Base-by-base conservation (phyloP, 192 early-diverging fungal genomes). In the Coemansia sp. region DNA sequence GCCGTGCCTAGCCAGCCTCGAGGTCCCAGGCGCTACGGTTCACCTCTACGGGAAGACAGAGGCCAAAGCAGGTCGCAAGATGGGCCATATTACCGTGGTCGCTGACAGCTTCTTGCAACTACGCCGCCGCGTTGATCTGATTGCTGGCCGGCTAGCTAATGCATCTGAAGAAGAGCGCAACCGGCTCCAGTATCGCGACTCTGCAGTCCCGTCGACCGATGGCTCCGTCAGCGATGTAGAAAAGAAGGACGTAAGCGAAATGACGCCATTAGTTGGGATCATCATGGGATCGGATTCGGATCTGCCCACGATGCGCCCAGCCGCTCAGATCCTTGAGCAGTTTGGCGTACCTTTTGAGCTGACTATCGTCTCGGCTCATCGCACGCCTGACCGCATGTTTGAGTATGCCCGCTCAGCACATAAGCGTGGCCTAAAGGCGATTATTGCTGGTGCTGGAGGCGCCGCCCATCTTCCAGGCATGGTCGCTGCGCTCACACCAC, bases 251-350 rank as follows among this genome's bases (percentile, higher is more conserved):
- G 59, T 71, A n/a, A 59, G 47, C 22, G 62, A 67, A 35, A 75
- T 82, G 64, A 34, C 79, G n/a, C 94, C 96, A 9, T 71, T 96
- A 18, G 96, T 99, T 5, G 95, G 92, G 44, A 95, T 99, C 65
- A 98, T 99, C 65, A 99, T 99, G 98, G 98, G 98, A 12, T 95
- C 93, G 0, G 98, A 99, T 84, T 96, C 94, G 13, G 98, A 99
- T 71, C 85, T 99, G 55, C 97, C 96, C 34, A 93, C 91, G 0
- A 91, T 99, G 89, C 94, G 91, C 55, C 84, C 93, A 2, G 95
- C 94, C 32, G 96, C 95, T 16, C 74, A 89, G 68, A 93, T 98
- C 58, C 85, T 99, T 32, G 87, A 92, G 67, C 87, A 90, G 30
- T 93, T 99, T 80, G 89, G 86, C 37, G 89, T 98, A 32, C 95